Evolutionary conservation across 768 basidiomycete species (phyloP), one percentile per base, ranked within the genome.

Genomic region (Rhodotorula paludigena): DNA sequence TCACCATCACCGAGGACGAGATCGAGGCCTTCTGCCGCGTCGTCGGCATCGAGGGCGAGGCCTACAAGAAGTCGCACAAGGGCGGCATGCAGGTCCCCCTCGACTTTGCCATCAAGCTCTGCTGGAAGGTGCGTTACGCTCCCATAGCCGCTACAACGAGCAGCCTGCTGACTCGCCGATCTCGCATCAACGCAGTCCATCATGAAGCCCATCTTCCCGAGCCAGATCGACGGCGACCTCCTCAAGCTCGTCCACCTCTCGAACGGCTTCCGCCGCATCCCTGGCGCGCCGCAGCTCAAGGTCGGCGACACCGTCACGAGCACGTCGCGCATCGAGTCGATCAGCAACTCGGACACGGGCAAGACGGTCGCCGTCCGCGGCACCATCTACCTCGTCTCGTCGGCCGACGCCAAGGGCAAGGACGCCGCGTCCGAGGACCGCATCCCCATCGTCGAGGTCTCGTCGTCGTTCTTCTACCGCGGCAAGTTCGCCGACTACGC

Each of bases 101-200:
- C 90, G 94, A 98, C 80, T 98, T 96, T 74, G 91, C 93, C 33
- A 99, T 99, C 76, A 94, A 98, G 57, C 87, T 92, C 47, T 93
- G 94, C 53, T 99, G 96, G 96, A 87, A 94, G 87, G 92, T 92
- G 77, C 67, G 87, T 79, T 58, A 11, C 47, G 32, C 36, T 49
- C 11, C 36, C 63, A 1, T 28, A 33, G 44, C 32, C 2, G 54
- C 25, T 28, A 14, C 33, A 12, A 36, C 21, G 6, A 20, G 12
- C 1, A 0, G 60, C 54, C 28, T 62, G 41, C 73, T 36, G 60
- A 72, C n/a, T 41, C 60, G 47, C 35, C 47, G n/a, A 11, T 28
- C n/a, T 15, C n/a, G 18, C 44, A 23, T 56, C 16, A 32, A 66
- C 62, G 0, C 73, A 94, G 92, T 89, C 93, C n/a, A 98, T 99